A percentile compares a stretch with the other conserved stretches of the same genome.
These are phyloP conservation scores for Tetrastigma voinierianum DNA, from an alignment of 164 flowering plant genomes.

Conservation along the genomic window DNA sequence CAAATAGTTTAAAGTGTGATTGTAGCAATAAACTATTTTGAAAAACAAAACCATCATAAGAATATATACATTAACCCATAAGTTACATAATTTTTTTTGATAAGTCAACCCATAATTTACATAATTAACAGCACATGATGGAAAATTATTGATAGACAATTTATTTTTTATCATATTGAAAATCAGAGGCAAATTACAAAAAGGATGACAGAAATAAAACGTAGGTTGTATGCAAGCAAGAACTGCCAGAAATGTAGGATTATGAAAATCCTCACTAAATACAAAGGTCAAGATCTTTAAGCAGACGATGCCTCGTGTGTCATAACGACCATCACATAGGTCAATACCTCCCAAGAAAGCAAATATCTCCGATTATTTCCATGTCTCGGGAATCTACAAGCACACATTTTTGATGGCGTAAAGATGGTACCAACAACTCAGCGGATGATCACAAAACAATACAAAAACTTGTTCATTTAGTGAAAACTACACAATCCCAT, in stretches of 20 bases:
- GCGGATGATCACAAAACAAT: constrained; percentile 13
- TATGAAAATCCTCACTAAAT: constrained; percentile 72
- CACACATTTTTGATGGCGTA: constrained; percentile 86
- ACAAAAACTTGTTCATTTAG: constrained; percentile 3
- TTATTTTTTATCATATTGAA: neutral
- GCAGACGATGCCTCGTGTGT: constrained; percentile 82
- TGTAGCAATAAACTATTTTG: no score
- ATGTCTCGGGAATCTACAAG: constrained; percentile 72
- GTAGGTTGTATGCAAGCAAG: neutral
- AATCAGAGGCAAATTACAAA: no score
- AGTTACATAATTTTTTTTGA: no score
- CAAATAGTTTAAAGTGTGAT: no score
- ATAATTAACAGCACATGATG: no score
- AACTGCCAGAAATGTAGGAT: constrained; percentile 79
- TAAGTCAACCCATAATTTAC: no score
- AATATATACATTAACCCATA: neutral
- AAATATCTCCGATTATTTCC: constrained; percentile 67
- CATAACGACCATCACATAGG: constrained; percentile 92
- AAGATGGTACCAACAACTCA: constrained; percentile 80
- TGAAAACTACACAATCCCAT: neutral
- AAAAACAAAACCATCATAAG: no score
- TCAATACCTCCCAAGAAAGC: constrained; percentile 87
- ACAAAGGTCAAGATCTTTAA: constrained; percentile 68
- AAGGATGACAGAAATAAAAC: neutral
- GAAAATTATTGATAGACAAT: neutral